A percentile compares a stretch with the other conserved stretches of the same genome.
Conservation (phyloP, 73 alveolate species). For the Diophrys sp. region DNA sequence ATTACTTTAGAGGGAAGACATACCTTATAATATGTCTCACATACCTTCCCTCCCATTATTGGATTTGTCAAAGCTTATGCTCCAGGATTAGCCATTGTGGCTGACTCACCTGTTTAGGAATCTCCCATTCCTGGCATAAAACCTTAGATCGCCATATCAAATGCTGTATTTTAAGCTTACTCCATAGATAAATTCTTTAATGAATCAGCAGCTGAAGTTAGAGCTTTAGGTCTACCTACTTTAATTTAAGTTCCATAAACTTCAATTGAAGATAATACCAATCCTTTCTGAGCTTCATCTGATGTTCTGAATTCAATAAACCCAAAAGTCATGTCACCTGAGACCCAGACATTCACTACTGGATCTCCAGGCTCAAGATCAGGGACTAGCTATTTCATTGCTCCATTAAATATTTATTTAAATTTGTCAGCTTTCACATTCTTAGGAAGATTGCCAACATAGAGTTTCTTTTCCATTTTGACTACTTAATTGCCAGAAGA, state of each 20-base stretch:
- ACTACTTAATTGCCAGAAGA: no score
- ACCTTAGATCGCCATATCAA: constrained; percentile 3
- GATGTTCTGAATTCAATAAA: constrained; percentile 94
- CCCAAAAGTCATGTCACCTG: constrained; percentile 82
- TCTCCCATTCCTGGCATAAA: neutral
- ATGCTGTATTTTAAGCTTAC: neutral
- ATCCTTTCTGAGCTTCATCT: constrained; percentile 94
- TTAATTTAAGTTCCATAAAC: constrained; percentile 79
- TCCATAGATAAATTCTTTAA: constrained; percentile 6
- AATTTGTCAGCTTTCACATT: constrained; percentile 76
- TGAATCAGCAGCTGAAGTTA: constrained; percentile 61
- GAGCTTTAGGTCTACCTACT: constrained; percentile 95
- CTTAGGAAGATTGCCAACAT: constrained; percentile 94
- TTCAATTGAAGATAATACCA: constrained; percentile 83
- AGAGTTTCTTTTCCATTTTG: constrained; percentile 85
- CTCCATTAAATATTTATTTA: constrained; percentile 81
- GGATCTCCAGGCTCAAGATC: constrained; percentile 81
- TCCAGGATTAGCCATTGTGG: constrained; percentile 10
- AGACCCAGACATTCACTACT: constrained; percentile 80
- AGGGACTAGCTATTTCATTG: constrained; percentile 47
- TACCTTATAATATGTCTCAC: constrained; percentile 20
- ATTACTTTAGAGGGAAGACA: constrained; percentile 75
- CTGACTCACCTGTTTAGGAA: constrained; percentile 4
- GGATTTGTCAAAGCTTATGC: constrained; percentile 39
- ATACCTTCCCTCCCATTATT: constrained; percentile 53